Percentiles rank a stretch among this genome's conserved stretches.
These are phyloP conservation scores for Ulota crispa DNA, from an alignment of 225 moss, liverwort and hornwort species.

Conservation along the genomic window DNA sequence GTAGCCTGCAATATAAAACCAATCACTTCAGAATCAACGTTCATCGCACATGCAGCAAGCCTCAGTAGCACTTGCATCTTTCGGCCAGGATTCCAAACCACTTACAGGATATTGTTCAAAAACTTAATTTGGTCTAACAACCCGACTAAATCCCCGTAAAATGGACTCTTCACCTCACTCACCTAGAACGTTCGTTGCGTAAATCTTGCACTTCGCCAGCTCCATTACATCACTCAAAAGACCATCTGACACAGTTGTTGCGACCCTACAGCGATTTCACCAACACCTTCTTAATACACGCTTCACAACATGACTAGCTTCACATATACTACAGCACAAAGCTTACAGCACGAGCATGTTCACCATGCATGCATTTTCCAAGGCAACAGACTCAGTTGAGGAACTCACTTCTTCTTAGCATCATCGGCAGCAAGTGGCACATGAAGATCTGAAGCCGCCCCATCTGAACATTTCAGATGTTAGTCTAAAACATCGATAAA, in stretches of 20 bases:
- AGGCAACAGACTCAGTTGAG: conserved; percentile 1
- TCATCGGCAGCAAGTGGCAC: conserved; percentile 33
- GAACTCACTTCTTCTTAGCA: conserved; percentile 30
- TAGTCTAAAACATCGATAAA: neutral
- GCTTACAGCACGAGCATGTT: neutral
- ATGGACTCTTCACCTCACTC: neutral
- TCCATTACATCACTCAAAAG: conserved; percentile 44
- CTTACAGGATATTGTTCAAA: neutral
- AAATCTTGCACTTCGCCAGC: conserved; percentile 42
- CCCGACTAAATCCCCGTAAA: neutral
- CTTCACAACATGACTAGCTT: neutral
- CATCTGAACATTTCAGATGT: conserved; percentile 12
- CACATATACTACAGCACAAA: neutral
- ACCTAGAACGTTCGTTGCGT: conserved; percentile 49
- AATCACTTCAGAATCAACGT: conserved; percentile 27
- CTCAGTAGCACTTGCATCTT: conserved; percentile 15
- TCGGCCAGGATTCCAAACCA: neutral
- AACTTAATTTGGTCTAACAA: neutral
- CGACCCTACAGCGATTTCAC: neutral
- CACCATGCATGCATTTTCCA: neutral
- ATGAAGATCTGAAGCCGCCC: conserved; percentile 27
- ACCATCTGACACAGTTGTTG: conserved; percentile 20
- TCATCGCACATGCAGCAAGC: conserved; percentile 1
- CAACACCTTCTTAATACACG: neutral
- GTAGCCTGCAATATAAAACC: conserved; percentile 63